Evolutionary conservation across 331 rosid species (phyloP).

Genomic region (Arachis monticola): DNA sequence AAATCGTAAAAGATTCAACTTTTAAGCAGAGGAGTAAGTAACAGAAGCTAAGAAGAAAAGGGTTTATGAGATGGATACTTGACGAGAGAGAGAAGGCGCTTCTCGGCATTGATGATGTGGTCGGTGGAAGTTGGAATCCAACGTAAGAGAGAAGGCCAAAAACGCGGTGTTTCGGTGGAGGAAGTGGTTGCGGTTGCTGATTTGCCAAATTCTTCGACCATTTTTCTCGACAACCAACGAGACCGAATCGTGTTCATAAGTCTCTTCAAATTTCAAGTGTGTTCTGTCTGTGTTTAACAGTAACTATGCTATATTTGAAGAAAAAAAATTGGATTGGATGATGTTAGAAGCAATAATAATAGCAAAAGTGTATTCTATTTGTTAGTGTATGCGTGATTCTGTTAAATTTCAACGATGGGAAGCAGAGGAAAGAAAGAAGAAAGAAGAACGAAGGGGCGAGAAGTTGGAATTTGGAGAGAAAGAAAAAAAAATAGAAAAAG

Average conservation of each 20-base stretch:
- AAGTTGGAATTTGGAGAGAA: not conserved
- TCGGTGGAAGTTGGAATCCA: conserved; percentile 94
- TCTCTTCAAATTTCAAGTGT: too few species aligned
- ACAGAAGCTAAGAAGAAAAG: not conserved
- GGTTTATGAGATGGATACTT: conserved; percentile 49
- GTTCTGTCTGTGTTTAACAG: too few species aligned
- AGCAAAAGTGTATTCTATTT: not conserved
- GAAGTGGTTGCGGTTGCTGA: conserved; percentile 29
- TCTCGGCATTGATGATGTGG: conserved; percentile 82
- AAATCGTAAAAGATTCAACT: too few species aligned
- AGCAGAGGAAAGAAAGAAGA: not conserved
- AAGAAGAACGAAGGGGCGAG: not conserved
- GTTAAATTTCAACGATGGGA: too few species aligned
- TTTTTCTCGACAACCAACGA: conserved; percentile 48
- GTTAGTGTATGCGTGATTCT: not conserved
- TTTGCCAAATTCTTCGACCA: conserved; percentile 66
- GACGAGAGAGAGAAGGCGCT: conserved; percentile 89
- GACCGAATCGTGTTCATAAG: conserved; percentile 59
- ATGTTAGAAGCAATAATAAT: not conserved
- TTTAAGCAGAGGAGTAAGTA: not conserved
- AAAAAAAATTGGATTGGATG: not conserved
- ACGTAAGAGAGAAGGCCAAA: conserved; percentile 85
- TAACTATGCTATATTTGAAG: not conserved
- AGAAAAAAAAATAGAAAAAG: not conserved
- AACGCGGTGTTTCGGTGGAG: conserved; percentile 38